Percentiles rank a stretch among this genome's conserved stretches.
These are phyloP conservation scores for Chenopodium berlandieri DNA, from an alignment of 148 eudicot species.

Conservation along the genomic window DNA sequence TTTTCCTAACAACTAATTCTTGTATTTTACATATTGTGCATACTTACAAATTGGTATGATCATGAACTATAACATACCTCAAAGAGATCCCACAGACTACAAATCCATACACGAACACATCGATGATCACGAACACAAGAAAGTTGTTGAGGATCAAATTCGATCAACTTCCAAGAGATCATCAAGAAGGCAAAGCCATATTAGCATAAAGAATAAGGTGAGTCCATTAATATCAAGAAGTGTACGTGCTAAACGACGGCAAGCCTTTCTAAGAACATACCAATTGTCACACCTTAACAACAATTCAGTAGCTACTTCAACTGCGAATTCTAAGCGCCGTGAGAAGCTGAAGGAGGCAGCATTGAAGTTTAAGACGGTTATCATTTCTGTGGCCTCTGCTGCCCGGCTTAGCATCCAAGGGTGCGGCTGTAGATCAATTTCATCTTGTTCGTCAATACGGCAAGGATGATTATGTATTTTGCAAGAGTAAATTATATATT, in stretches of 20 bases:
- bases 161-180: slow-evolving; percentile 23
- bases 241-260: slow-evolving; percentile 47
- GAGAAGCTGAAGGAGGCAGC: slow-evolving; percentile 37
- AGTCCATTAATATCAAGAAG: slow-evolving; percentile 38
- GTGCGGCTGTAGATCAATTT: slow-evolving; percentile 25
- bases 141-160: background rate
- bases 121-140: background rate
- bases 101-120: slow-evolving; percentile 5
- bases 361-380: slow-evolving; percentile 28
- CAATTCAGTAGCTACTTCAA: background rate
- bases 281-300: slow-evolving; percentile 30
- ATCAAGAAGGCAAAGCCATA: slow-evolving; percentile 15
- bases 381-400: slow-evolving; percentile 16
- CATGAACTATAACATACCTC: slow-evolving; percentile 27
- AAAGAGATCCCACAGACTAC: background rate
- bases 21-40: background rate
- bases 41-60: background rate
- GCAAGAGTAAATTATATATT: too few species aligned
- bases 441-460: slow-evolving; percentile 12
- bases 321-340: slow-evolving; percentile 8
- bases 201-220: background rate
- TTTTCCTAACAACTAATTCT: too few species aligned
- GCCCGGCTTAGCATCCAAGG: slow-evolving; percentile 26
- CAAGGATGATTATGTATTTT: background rate
- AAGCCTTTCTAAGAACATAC: slow-evolving; percentile 47